Conservation (phyloP, 225 moss, liverwort and hornwort species). For the Ulota crispa region DNA sequence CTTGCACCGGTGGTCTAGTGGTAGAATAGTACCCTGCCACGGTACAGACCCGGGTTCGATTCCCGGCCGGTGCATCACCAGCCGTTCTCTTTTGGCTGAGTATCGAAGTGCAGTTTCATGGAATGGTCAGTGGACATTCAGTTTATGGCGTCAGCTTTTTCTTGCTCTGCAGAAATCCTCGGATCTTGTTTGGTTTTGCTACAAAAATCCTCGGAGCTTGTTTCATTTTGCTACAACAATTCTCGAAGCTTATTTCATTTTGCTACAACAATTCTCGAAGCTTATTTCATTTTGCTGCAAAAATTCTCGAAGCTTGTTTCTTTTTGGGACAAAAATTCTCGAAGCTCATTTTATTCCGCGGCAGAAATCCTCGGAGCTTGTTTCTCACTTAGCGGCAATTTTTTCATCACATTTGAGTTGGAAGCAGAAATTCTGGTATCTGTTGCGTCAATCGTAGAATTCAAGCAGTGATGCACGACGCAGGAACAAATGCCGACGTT, state of each 20-base stretch:
- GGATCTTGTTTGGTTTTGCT: background rate
- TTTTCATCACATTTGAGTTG: background rate
- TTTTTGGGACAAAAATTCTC: background rate
- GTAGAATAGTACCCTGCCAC: constrained; percentile 31
- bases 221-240: background rate
- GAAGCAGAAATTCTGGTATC: background rate
- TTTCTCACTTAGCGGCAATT: too few relatives aligned
- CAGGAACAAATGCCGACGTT: background rate
- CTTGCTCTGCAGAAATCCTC: too few relatives aligned
- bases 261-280: background rate
- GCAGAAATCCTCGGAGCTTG: background rate
- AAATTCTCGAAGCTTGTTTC: background rate
- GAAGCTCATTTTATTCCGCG: background rate
- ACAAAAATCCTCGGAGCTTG: background rate
- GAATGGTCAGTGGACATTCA: background rate
- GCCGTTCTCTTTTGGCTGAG: accelerated
- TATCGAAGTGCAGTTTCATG: background rate
- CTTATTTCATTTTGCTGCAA: background rate
- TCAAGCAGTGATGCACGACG: background rate
- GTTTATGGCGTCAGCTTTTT: background rate
- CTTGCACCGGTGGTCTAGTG: constrained; percentile 27
- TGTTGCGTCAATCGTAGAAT: background rate
- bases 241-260: background rate
- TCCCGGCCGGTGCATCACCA: background rate
- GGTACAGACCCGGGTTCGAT: constrained; percentile 30